Evolutionary conservation across 495 filamentous ascomycete genomes (phyloP).

Genomic region (Cercophora sp.): DNA sequence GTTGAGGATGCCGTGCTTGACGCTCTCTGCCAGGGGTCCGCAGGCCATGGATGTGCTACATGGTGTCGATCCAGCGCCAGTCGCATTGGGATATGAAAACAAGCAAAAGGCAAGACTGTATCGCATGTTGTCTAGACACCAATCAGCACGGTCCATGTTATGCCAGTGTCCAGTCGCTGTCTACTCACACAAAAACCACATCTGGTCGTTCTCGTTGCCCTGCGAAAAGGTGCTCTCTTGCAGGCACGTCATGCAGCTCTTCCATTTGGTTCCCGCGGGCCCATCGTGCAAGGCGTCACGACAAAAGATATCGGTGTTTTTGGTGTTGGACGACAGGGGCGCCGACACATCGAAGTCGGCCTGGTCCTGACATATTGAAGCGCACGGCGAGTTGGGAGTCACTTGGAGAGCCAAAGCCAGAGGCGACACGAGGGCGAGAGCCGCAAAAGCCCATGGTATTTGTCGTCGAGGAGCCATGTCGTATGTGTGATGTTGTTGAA

Average conservation of each 20-base stretch:
- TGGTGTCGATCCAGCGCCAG: slow-evolving; percentile 31
- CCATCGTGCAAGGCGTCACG: slow-evolving; percentile 35
- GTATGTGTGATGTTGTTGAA: background rate
- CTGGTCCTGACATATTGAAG: slow-evolving; percentile 42
- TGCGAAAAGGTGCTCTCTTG: slow-evolving; percentile 45
- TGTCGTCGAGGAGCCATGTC: slow-evolving; percentile 15
- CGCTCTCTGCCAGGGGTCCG: slow-evolving; percentile 27
- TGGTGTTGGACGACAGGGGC: slow-evolving; percentile 41
- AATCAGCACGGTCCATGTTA: slow-evolving; percentile 18
- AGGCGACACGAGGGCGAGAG: slow-evolving; percentile 21
- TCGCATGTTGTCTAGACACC: slow-evolving; percentile 39
- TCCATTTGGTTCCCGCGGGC: slow-evolving; percentile 40
- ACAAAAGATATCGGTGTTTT: slow-evolving; percentile 44
- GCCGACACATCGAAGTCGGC: slow-evolving; percentile 36
- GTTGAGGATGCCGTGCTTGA: slow-evolving; percentile 30
- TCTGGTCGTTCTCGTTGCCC: slow-evolving; percentile 43
- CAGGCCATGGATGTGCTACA: slow-evolving; percentile 43
- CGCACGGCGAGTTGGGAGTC: slow-evolving; percentile 49
- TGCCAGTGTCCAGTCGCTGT: background rate
- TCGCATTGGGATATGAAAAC: slow-evolving; percentile 44
- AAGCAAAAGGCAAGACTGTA: slow-evolving; percentile 43
- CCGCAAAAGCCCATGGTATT: slow-evolving; percentile 10
- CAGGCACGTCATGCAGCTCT: slow-evolving; percentile 48
- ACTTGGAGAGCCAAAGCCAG: slow-evolving; percentile 40
- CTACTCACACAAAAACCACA: slow-evolving; percentile 51